phyloP scores from a whole-genome alignment of 306 rosid genomes.

The Aeschynomene evenia region DNA sequence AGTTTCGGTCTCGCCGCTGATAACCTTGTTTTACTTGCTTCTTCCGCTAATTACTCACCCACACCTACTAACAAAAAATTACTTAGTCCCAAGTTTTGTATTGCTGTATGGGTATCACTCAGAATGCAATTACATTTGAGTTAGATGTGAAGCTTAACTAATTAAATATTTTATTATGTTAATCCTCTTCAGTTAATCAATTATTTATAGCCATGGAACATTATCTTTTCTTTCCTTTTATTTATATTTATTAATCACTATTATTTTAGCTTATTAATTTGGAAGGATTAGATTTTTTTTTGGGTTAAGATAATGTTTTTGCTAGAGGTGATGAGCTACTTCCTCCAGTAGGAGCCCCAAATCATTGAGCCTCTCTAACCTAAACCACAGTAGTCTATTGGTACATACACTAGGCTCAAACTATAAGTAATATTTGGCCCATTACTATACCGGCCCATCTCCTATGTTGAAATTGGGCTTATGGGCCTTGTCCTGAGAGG shows the following conservation, averaged over 20 bases:
- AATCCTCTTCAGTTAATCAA: background rate
- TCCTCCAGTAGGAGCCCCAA: background rate
- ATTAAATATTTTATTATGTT: background rate
- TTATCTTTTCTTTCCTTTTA: background rate
- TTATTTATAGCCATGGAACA: background rate
- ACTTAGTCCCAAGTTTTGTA: background rate
- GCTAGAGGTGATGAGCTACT: background rate
- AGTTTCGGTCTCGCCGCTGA: background rate
- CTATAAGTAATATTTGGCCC: too few species aligned
- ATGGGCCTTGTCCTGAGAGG: too few species aligned
- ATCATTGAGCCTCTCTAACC: background rate
- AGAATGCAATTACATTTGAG: background rate
- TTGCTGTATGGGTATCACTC: background rate
- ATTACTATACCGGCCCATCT: too few species aligned
- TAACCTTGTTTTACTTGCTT: conserved; percentile 36
- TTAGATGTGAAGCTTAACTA: background rate
- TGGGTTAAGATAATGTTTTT: background rate
- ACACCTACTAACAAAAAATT: background rate
- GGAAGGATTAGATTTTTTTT: too few species aligned
- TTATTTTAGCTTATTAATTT: too few species aligned
- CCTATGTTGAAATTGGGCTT: too few species aligned
- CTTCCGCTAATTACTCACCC: conserved; percentile 32
- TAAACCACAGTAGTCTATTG: too few species aligned
- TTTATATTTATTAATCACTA: background rate
- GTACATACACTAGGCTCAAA: too few species aligned